These are phyloP conservation scores for Ophiorrhiza pumila DNA, from an alignment of 257 asterid genomes.

Conservation along the genomic window DNA sequence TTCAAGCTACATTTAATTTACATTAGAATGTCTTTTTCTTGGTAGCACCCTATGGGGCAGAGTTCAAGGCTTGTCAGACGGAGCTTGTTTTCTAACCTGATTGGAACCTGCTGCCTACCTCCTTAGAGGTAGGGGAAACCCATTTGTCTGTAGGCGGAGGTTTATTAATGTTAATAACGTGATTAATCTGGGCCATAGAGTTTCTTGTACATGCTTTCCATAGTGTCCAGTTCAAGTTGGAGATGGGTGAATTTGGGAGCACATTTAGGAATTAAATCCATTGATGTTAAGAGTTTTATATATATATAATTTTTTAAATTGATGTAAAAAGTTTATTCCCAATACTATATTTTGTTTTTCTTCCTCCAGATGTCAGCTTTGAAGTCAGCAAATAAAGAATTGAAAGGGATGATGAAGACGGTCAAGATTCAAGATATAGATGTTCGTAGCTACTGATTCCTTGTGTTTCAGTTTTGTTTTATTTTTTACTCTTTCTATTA, in stretches of 20 bases:
- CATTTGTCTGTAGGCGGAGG: conserved; percentile 34
- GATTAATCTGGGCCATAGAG: conserved; percentile 21
- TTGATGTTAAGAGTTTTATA: conserved; percentile 9
- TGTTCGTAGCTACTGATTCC: conserved; percentile 40
- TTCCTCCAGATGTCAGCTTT: conserved; percentile 84
- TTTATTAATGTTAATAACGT: conserved; percentile 20
- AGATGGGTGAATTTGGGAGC: conserved; percentile 23
- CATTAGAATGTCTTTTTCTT: conserved; percentile 51
- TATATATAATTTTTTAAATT: not conserved
- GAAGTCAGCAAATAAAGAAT: conserved; percentile 92
- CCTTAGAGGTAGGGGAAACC: conserved; percentile 62
- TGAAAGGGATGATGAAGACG: conserved; percentile 99
- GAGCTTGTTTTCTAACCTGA: conserved; percentile 56
- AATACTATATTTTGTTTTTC: conserved; percentile 17
- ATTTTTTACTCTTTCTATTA: not conserved
- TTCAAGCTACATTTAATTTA: conserved; percentile 28
- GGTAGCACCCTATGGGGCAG: conserved; percentile 53
- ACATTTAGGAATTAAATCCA: conserved; percentile 9
- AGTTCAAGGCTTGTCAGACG: conserved; percentile 56
- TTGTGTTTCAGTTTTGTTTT: not conserved
- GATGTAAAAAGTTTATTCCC: conserved; percentile 1
- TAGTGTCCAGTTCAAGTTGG: conserved; percentile 23
- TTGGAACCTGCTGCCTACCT: conserved; percentile 81
- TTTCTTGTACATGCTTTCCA: conserved; percentile 15
- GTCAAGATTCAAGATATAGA: conserved; percentile 97